Evolutionary conservation across 768 basidiomycete genomes (phyloP).

Genomic region (Suillus variegatus): DNA sequence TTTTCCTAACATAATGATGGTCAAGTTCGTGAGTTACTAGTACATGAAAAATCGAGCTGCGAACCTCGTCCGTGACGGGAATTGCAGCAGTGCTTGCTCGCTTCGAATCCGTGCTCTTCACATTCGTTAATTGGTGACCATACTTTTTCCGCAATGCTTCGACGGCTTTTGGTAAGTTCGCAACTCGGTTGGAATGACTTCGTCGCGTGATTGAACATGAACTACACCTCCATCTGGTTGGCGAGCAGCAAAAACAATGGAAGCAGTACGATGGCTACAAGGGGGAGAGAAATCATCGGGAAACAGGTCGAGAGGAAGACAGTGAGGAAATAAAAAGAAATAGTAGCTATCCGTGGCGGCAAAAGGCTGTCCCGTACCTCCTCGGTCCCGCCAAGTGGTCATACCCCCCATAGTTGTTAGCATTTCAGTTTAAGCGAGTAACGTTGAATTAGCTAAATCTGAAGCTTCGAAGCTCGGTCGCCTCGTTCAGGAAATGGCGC

Average conservation of each 20-base stretch:
- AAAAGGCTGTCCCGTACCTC: neutral
- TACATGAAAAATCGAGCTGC: slow-evolving; percentile 7
- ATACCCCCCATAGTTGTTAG: neutral
- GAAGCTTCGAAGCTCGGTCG: neutral
- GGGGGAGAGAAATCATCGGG: slow-evolving; percentile 25
- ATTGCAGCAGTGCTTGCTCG: slow-evolving; percentile 40
- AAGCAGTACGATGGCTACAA: slow-evolving; percentile 30
- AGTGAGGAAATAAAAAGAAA: neutral
- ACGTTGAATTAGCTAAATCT: neutral
- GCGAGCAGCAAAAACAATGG: slow-evolving; percentile 32
- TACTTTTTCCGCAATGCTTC: slow-evolving; percentile 51
- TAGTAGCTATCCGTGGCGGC: neutral
- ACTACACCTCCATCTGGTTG: slow-evolving; percentile 23
- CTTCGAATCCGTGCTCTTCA: slow-evolving; percentile 7
- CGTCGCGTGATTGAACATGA: slow-evolving; percentile 49
- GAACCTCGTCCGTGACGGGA: slow-evolving; percentile 53
- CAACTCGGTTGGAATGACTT: slow-evolving; percentile 28
- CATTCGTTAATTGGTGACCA: slow-evolving; percentile 25
- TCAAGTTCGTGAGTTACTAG: neutral
- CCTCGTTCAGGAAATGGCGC: neutral
- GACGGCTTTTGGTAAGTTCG: slow-evolving; percentile 39
- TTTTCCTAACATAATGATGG: slow-evolving; percentile 36
- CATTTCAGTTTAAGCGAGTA: neutral
- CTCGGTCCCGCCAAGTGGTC: neutral
- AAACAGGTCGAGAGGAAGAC: neutral